Base-by-base conservation (phyloP, 1,284 basidiomycete genomes). In the Lentinula novae-zelandiae region DNA sequence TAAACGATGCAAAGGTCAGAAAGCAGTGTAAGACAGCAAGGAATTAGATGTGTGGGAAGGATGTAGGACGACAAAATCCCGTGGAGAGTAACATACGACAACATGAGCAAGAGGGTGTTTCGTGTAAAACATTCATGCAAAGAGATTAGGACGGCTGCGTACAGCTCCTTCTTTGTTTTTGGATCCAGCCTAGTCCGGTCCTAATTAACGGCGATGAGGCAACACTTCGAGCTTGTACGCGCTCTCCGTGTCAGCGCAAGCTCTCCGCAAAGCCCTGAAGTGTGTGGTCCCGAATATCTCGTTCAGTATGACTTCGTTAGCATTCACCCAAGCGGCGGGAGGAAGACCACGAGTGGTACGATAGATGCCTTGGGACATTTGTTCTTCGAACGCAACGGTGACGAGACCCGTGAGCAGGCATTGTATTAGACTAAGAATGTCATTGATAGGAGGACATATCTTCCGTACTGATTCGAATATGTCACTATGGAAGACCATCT, bases 401-500 rank as follows among this genome's bases (percentile, higher is more conserved):
- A 92, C 82, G 66, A 92, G 76, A 65, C 90, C 90, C 51, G 90
- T 92, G 67, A 92, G 82, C 49, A 92, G 83, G 69, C 90, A 92
- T 68, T 92, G 90, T 44, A 92, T 74, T 63, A 92, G 80, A 71
- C 85, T 82, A 63, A 92, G 78, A 67, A 92, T 85, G 74, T 92
- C 90, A 72, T 82, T 84, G 72, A 92, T 82, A 55, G 90, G 87
- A 46, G 85, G 84, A 60, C 87, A 85, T 68, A 88, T 85, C 73
- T 90, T 88, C 50, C 90, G 82, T 65, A 91, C 82, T 49, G 85
- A 86, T 65, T 88, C 88, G 76, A 92, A 92, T 61, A 87, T 84
- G 70, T 90, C 89, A 68, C 84, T 85, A 72, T 92, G 89, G 71
- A 92, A 92, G 65, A 91, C 89, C 90, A 92, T 92, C 72, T 92